Percentiles rank a stretch among this genome's conserved stretches.
phyloP scores from a whole-genome alignment of 225 moss, liverwort and hornwort genomes.

The Straminergon stramineum region DNA sequence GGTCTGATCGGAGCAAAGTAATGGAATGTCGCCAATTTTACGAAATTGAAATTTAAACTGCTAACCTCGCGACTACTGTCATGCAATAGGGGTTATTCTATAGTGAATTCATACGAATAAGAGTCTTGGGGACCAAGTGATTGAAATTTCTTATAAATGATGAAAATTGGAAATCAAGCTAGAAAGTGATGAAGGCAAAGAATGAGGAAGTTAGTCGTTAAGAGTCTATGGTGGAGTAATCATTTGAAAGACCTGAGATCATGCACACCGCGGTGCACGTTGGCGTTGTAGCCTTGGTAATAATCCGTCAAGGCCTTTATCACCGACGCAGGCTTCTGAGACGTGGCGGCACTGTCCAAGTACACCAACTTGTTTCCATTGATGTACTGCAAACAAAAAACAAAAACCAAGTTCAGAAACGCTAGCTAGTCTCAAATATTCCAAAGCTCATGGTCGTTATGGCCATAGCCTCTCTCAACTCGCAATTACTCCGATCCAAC shows the following conservation, averaged over 20 bases:
- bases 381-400: slow-evolving; percentile 27
- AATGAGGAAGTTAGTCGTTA: neutral
- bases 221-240: neutral
- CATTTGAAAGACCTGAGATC: slow-evolving; percentile 36
- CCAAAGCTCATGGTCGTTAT: neutral
- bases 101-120: neutral
- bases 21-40: no score
- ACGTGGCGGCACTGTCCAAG: slow-evolving; percentile 83
- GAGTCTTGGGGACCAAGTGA: no score
- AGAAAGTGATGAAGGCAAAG: neutral
- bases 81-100: neutral
- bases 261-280: slow-evolving; percentile 94
- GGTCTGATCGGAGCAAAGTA: neutral
- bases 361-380: slow-evolving; percentile 68
- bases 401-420: neutral
- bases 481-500: no score
- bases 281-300: slow-evolving; percentile 75
- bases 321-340: slow-evolving; percentile 68
- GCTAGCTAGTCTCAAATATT: neutral
- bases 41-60: neutral
- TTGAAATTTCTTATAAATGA: neutral
- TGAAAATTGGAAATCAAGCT: neutral
- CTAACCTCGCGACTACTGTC: neutral
- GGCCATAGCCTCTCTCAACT: neutral
- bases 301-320: slow-evolving; percentile 54